These are phyloP conservation scores for Venustampulla echinocandica DNA, from an alignment of 495 filamentous ascomycete species.

Conservation along the genomic window DNA sequence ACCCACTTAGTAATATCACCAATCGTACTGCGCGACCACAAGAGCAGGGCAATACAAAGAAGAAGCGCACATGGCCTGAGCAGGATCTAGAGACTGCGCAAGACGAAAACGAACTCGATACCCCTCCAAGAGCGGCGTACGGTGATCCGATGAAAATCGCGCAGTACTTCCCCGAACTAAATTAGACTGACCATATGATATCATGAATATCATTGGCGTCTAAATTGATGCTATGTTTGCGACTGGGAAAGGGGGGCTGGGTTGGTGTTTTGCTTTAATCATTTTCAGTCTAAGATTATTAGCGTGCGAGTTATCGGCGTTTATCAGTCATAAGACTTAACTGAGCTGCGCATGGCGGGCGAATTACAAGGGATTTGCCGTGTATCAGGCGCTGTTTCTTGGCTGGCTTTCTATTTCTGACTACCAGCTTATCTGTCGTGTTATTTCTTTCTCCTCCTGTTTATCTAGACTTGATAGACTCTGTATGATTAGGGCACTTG, in stretches of 20 bases:
- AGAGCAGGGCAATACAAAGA: slow-evolving; percentile 21
- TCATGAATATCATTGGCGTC: no score
- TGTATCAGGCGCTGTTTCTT: no score
- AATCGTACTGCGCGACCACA: slow-evolving; percentile 11
- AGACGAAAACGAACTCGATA: not conserved
- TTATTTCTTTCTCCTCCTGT: no score
- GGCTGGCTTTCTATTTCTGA: no score
- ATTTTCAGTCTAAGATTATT: no score
- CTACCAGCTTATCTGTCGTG: no score
- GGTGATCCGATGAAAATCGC: slow-evolving; percentile 23
- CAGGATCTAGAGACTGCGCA: not conserved
- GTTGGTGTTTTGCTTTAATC: no score
- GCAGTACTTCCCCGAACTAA: slow-evolving; percentile 24
- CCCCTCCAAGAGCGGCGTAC: slow-evolving; percentile 8
- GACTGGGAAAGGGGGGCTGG: no score
- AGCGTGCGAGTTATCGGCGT: not conserved
- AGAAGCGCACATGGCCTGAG: slow-evolving; percentile 13
- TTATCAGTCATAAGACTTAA: not conserved
- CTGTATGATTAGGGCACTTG: no score
- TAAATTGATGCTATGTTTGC: not conserved
- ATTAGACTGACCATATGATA: no score
- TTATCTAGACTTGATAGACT: no score
- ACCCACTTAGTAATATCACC: no score
- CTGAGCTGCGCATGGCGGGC: not conserved
- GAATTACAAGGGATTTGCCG: not conserved